Percentiles rank a stretch among this genome's conserved stretches.
Conservation (phyloP, 1,284 basidiomycete genomes). For the Ustilago hordei region DNA sequence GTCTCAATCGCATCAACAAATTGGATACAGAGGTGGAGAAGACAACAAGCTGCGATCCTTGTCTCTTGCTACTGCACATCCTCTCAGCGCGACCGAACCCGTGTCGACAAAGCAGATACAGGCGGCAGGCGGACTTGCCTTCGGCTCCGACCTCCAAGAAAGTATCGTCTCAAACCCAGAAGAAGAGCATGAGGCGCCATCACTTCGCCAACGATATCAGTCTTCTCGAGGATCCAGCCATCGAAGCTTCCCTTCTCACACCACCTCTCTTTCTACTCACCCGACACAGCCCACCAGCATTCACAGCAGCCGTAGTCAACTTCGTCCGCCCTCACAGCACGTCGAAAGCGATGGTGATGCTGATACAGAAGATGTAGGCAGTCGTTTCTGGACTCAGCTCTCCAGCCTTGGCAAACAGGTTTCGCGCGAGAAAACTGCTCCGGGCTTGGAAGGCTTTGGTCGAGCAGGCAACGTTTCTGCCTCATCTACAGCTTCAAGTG, state of each 20-base stretch:
- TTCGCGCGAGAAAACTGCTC: constrained; percentile 7
- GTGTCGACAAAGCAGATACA: neutral
- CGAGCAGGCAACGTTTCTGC: constrained; percentile 7
- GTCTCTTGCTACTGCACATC: constrained; percentile 23
- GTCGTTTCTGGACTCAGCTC: constrained; percentile 28
- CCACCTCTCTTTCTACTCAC: constrained; percentile 10
- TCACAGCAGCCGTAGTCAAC: constrained; percentile 13
- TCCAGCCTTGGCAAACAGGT: constrained; percentile 27
- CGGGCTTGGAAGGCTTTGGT: neutral
- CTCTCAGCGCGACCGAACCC: constrained; percentile 1
- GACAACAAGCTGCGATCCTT: constrained; percentile 20
- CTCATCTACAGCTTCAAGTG: constrained; percentile 20
- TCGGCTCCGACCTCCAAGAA: too few species aligned
- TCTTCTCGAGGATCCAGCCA: constrained; percentile 22
- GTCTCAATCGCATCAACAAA: neutral
- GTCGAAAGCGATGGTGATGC: neutral
- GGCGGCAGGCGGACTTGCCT: neutral
- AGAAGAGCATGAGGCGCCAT: neutral
- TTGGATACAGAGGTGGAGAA: neutral
- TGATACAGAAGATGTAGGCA: constrained; percentile 17
- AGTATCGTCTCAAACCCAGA: neutral
- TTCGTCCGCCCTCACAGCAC: neutral
- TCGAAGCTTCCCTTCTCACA: constrained; percentile 17
- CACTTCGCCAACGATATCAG: neutral
- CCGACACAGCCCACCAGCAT: constrained; percentile 23